Percentiles rank a stretch among this genome's conserved stretches.
Evolutionary conservation across 768 basidiomycete genomes (phyloP).

Genomic region (Phaeotremella skinneri): DNA sequence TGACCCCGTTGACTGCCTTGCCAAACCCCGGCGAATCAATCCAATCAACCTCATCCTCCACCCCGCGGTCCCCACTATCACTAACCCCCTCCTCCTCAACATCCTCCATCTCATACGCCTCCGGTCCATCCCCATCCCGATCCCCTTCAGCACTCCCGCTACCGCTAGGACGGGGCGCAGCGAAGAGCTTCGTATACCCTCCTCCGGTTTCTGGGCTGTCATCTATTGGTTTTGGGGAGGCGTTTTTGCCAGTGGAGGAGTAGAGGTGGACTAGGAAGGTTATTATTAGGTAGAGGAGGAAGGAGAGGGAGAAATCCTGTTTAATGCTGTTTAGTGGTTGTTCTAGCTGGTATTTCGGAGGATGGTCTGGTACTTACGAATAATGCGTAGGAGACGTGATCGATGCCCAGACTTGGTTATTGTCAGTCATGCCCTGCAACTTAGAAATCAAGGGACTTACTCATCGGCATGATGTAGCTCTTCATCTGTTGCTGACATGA

Average conservation of each 20-base stretch:
- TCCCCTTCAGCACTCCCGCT: conserved; percentile 1
- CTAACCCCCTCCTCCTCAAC: conserved; percentile 15
- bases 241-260: conserved; percentile 37
- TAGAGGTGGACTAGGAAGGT: conserved; percentile 70
- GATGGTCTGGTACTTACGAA: conserved; percentile 65
- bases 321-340: no score
- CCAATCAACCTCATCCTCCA: conserved; percentile 41
- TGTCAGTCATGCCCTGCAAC: background rate
- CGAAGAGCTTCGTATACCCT: conserved; percentile 33
- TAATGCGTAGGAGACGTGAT: conserved; percentile 84
- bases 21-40: no score
- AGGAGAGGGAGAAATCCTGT: conserved; percentile 60
- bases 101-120: conserved; percentile 32
- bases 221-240: conserved; percentile 1
- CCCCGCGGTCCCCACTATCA: conserved; percentile 20
- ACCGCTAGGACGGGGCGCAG: conserved; percentile 3
- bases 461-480: conserved; percentile 70
- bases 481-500: conserved; percentile 94
- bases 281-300: conserved; percentile 72
- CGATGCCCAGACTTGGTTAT: conserved; percentile 60
- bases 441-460: conserved; percentile 18
- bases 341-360: conserved; percentile 4
- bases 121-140: conserved; percentile 28
- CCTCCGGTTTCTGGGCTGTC: conserved; percentile 34
- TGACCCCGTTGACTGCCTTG: conserved; percentile 1